Evolutionary conservation across 2,329 filamentous ascomycete species (phyloP), one percentile per base, ranked within the genome.

Genomic region (Alternaria sp.): DNA sequence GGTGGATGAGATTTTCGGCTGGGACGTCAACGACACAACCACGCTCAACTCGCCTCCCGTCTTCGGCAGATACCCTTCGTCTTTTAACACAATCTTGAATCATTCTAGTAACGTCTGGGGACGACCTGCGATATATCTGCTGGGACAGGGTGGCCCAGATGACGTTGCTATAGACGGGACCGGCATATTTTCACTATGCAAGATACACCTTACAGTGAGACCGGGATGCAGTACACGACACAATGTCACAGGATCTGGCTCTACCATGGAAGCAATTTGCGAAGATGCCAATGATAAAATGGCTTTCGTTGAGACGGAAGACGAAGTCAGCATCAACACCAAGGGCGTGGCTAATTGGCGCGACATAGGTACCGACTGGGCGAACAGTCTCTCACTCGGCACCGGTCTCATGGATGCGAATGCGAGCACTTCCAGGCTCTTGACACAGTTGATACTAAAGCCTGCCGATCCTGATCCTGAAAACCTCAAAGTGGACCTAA

Each of bases 1-100:
- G 0, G 85, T 92, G 0, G 90, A 93, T 66, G 84, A 90, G 3
- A 78, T 93, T 1, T 94, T 94, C 67, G 80, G 81, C 9, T 93
- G 90, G 86, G 28, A 58, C 23, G n/a, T 24, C 1, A 6, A 87
- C 84, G 0, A 80, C 84, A 5, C 88, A 86, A 63, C 77, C 69
- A 55, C 71, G 81, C 48, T 82, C 78, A 76, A 74, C 74, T 80
- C 58, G 39, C 72, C 72, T 1, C 75, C 77, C 0, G 72, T 80
- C 0, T 80, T 81, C 49, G 75, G 82, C 3, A 83, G 77, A 48
- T 73, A 81, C 26, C 91, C 91, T 0, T 73, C 78, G 1, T 76
- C 83, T 5, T 90, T 83, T 76, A 93, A 94, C 72, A 90, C 90
- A 0, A 65, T 79, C 8, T 67, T 79, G 63, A 79, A 79, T 39